Evolutionary conservation across 306 rosid genomes (phyloP).

Genomic region (Hippophae gyantsensis): DNA sequence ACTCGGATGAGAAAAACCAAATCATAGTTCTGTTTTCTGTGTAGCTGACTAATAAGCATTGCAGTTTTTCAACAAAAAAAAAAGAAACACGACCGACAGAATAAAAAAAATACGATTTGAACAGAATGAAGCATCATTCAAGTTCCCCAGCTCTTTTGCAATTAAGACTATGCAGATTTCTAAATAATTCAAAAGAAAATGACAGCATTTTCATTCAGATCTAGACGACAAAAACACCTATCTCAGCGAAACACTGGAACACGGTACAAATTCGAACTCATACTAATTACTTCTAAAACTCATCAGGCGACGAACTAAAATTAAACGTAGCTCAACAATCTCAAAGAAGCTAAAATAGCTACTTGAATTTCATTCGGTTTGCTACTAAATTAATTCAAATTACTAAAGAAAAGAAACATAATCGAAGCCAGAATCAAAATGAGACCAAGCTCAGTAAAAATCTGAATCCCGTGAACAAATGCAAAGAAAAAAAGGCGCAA

Average conservation of each 20-base stretch:
- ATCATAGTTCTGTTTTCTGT: too few relatives aligned
- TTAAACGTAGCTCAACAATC: not conserved
- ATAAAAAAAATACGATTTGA: not conserved
- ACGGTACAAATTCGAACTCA: not conserved
- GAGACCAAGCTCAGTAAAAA: too few relatives aligned
- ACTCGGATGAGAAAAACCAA: too few relatives aligned
- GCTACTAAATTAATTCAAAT: constrained; percentile 29
- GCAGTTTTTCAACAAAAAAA: too few relatives aligned
- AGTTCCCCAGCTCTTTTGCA: not conserved
- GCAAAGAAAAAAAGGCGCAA: too few relatives aligned
- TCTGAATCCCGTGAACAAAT: too few relatives aligned
- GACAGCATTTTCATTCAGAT: constrained; percentile 9
- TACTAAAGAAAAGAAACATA: constrained; percentile 12
- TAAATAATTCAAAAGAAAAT: not conserved
- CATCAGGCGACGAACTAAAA: not conserved
- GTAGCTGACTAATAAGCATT: too few relatives aligned
- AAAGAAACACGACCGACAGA: not conserved
- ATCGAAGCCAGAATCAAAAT: too few relatives aligned
- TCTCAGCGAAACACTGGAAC: not conserved
- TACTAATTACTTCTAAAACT: not conserved
- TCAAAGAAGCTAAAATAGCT: not conserved
- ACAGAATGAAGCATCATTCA: not conserved
- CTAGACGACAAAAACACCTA: constrained; percentile 10
- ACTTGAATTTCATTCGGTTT: too few relatives aligned
- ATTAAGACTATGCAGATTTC: not conserved